These are phyloP conservation scores for Aschersonia sp. DNA, from an alignment of 2,329 filamentous ascomycete species.

Conservation along the genomic window DNA sequence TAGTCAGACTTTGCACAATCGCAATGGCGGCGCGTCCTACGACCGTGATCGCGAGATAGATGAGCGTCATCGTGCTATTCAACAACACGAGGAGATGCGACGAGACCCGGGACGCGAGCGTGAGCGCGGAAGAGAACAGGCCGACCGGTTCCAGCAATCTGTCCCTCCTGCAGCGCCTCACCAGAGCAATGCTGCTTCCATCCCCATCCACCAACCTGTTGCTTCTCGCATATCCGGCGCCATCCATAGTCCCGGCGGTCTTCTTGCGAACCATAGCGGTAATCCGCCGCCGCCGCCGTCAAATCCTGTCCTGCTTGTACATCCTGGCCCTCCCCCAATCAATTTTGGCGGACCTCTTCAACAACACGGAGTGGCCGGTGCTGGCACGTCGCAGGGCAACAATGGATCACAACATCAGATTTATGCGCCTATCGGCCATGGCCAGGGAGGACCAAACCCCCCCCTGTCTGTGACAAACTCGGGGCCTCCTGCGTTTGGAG, in stretches of 20 bases:
- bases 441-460: slow-evolving; percentile 32
- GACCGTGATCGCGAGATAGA: slow-evolving; percentile 35
- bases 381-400: slow-evolving; percentile 27
- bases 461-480: slow-evolving; percentile 45
- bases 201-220: slow-evolving; percentile 89
- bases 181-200: slow-evolving; percentile 76
- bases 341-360: slow-evolving; percentile 42
- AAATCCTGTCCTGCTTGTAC: no score
- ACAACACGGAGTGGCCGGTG: slow-evolving; percentile 33
- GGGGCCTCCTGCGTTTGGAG: slow-evolving; percentile 53
- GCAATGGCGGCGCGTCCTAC: slow-evolving; percentile 24
- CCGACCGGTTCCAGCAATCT: slow-evolving; percentile 49
- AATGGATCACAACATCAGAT: slow-evolving; percentile 36
- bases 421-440: slow-evolving; percentile 39
- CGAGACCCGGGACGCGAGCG: slow-evolving; percentile 38
- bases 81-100: slow-evolving; percentile 32
- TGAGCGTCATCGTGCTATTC: slow-evolving; percentile 30
- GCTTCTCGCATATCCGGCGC: slow-evolving; percentile 66
- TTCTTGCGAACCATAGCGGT: slow-evolving; percentile 61
- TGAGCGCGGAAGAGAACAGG: slow-evolving; percentile 44
- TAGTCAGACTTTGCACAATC: slow-evolving; percentile 27
- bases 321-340: slow-evolving; percentile 26
- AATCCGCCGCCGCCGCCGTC: slow-evolving; percentile 25
- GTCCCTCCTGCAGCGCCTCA: slow-evolving; percentile 35
- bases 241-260: slow-evolving; percentile 83